Percentiles rank a stretch among this genome's conserved stretches.
phyloP scores from a whole-genome alignment of 768 basidiomycete genomes.

The Wakefieldia striispora region DNA sequence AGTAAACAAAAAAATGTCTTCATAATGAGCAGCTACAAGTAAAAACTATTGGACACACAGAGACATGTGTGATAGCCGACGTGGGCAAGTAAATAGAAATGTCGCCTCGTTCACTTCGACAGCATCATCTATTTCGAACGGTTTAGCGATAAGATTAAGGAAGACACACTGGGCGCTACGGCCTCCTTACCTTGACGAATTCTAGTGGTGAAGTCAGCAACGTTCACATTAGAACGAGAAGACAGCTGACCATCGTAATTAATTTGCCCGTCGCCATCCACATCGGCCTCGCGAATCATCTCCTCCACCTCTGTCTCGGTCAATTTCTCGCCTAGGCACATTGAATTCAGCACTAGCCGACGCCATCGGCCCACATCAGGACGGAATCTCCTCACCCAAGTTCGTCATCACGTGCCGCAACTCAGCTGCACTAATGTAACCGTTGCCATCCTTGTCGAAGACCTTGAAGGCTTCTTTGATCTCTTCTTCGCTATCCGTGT shows the following conservation, averaged over 20 bases:
- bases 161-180: not conserved
- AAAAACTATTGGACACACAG: too few relatives aligned
- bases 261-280: slow-evolving; percentile 93
- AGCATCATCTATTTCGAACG: slow-evolving; percentile 62
- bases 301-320: slow-evolving; percentile 87
- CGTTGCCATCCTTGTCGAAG: slow-evolving; percentile 95
- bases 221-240: not conserved
- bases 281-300: slow-evolving; percentile 96
- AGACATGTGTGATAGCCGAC: too few relatives aligned
- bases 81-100: slow-evolving; percentile 10
- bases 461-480: slow-evolving; percentile 96
- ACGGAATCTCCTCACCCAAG: slow-evolving; percentile 55
- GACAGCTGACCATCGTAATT: slow-evolving; percentile 70
- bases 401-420: slow-evolving; percentile 90
- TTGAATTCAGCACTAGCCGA: slow-evolving; percentile 3
- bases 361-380: not conserved
- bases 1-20: too few relatives aligned
- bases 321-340: slow-evolving; percentile 71
- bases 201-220: slow-evolving; percentile 39
- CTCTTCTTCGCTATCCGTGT: slow-evolving; percentile 92
- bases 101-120: slow-evolving; percentile 47
- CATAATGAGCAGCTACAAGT: slow-evolving; percentile 11
- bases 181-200: slow-evolving; percentile 63
- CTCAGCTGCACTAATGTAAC: slow-evolving; percentile 84
- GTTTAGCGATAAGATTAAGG: slow-evolving; percentile 3